Evolutionary conservation across 768 basidiomycete species (phyloP).

Genomic region (Leccinum sublutescens): DNA sequence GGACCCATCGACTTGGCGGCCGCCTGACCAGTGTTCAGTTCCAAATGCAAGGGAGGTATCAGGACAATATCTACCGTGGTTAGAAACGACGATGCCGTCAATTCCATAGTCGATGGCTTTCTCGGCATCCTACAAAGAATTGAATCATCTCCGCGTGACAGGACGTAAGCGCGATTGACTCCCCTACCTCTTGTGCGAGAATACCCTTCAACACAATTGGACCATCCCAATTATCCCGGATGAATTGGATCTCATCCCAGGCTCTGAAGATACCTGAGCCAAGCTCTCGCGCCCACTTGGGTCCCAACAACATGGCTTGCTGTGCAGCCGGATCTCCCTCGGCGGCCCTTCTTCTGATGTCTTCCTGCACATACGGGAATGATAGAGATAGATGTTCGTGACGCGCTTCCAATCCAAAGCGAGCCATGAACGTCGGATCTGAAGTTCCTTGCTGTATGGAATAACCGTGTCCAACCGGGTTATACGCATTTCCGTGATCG

Average conservation of each 20-base stretch:
- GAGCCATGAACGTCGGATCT: slow-evolving; percentile 48
- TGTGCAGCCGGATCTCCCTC: slow-evolving; percentile 34
- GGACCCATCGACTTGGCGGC: slow-evolving; percentile 76
- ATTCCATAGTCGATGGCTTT: slow-evolving; percentile 61
- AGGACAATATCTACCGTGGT: slow-evolving; percentile 54
- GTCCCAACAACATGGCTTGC: slow-evolving; percentile 32
- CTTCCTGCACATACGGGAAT: slow-evolving; percentile 37
- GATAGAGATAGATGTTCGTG: slow-evolving; percentile 26
- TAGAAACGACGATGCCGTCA: slow-evolving; percentile 78
- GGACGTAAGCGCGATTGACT: neutral
- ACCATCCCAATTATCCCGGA: slow-evolving; percentile 48
- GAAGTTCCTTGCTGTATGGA: slow-evolving; percentile 42
- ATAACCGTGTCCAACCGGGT: slow-evolving; percentile 36
- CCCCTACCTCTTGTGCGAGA: slow-evolving; percentile 17
- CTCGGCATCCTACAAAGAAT: slow-evolving; percentile 40
- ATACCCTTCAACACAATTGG: slow-evolving; percentile 50
- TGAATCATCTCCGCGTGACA: neutral
- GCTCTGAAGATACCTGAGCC: slow-evolving; percentile 40
- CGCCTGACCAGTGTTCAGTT: slow-evolving; percentile 41
- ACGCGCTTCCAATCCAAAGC: slow-evolving; percentile 29
- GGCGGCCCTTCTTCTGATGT: slow-evolving; percentile 23
- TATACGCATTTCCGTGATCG: slow-evolving; percentile 40
- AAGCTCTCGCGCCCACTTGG: slow-evolving; percentile 38
- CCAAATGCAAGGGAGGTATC: neutral
- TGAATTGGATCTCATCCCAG: slow-evolving; percentile 46